These are phyloP conservation scores for Fonsecaea nubica DNA, from an alignment of 2,329 filamentous ascomycete species.

Conservation along the genomic window DNA sequence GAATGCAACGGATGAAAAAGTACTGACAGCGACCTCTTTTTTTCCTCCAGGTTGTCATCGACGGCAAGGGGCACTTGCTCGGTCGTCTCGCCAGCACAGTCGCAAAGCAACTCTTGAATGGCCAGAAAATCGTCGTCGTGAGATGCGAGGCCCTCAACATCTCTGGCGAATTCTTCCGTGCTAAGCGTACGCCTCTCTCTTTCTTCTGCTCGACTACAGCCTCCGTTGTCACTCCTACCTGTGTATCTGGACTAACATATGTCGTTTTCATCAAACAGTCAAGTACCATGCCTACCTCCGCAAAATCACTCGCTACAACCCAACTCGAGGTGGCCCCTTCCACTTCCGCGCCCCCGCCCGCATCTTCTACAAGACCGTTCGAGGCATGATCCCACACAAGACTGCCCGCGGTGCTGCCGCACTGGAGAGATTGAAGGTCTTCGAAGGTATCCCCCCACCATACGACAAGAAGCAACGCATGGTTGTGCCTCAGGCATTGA, in stretches of 20 bases:
- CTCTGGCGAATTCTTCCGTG: constrained; percentile 99
- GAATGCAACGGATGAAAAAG: not conserved
- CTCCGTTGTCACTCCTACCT: not conserved
- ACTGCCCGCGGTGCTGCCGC: constrained; percentile 95
- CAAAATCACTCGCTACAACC: constrained; percentile 99
- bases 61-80: constrained; percentile 99
- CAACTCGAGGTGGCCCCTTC: constrained; percentile 99
- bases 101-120: constrained; percentile 53
- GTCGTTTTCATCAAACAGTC: constrained; percentile 66
- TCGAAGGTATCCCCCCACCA: constrained; percentile 97
- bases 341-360: constrained; percentile 99
- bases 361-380: constrained; percentile 99
- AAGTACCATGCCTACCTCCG: constrained; percentile 99
- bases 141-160: constrained; percentile 99
- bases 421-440: constrained; percentile 98
- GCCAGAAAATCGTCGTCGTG: constrained; percentile 94
- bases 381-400: constrained; percentile 99
- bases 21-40: constrained; percentile 51
- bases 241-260: constrained; percentile 32
- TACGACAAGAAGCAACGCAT: constrained; percentile 99
- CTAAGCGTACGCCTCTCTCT: constrained; percentile 78
- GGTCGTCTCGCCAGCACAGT: constrained; percentile 74
- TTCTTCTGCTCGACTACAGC: constrained; percentile 16
- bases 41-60: constrained; percentile 82
- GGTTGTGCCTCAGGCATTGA: constrained; percentile 97